Evolutionary conservation across 805 yeast species (phyloP).

Genomic region (Blastobotrys chiropterorum): DNA sequence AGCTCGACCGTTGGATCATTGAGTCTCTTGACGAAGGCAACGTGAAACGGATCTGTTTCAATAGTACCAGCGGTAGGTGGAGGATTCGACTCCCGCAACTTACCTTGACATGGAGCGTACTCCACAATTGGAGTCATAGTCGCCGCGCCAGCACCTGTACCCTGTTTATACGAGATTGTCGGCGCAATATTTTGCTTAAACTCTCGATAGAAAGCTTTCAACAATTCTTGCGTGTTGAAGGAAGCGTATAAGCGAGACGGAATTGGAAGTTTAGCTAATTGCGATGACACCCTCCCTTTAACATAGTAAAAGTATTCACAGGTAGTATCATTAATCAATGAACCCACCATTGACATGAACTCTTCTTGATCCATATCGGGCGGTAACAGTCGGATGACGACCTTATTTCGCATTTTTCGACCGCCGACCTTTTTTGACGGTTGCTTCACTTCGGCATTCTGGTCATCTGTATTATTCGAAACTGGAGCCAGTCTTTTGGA

Average conservation of each 20-base stretch:
- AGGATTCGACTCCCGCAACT: conserved; percentile 7
- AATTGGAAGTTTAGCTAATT: conserved; percentile 31
- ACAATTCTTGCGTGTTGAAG: conserved; percentile 29
- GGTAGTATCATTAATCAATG: conserved; percentile 19
- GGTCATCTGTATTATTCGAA: background rate
- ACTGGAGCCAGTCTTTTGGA: background rate
- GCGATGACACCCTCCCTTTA: conserved; percentile 30
- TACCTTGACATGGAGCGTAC: conserved; percentile 23
- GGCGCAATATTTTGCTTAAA: conserved; percentile 29
- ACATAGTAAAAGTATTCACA: conserved; percentile 20
- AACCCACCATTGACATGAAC: conserved; percentile 28
- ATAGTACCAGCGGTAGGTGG: conserved; percentile 29
- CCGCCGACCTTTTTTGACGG: background rate
- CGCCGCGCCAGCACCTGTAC: conserved; percentile 17
- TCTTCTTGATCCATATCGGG: conserved; percentile 35
- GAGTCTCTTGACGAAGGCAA: conserved; percentile 29
- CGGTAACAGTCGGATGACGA: conserved; percentile 41
- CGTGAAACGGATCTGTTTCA: conserved; percentile 27
- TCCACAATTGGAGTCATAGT: conserved; percentile 17
- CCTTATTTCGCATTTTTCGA: conserved; percentile 15
- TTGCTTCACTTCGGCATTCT: background rate
- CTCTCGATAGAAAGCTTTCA: conserved; percentile 30
- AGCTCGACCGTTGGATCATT: conserved; percentile 10
- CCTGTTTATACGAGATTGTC: background rate
- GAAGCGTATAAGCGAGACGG: conserved; percentile 40